Evolutionary conservation across 768 basidiomycete species (phyloP), one percentile per base, ranked within the genome.

Genomic region (Candolleomyces aberdarensis): DNA sequence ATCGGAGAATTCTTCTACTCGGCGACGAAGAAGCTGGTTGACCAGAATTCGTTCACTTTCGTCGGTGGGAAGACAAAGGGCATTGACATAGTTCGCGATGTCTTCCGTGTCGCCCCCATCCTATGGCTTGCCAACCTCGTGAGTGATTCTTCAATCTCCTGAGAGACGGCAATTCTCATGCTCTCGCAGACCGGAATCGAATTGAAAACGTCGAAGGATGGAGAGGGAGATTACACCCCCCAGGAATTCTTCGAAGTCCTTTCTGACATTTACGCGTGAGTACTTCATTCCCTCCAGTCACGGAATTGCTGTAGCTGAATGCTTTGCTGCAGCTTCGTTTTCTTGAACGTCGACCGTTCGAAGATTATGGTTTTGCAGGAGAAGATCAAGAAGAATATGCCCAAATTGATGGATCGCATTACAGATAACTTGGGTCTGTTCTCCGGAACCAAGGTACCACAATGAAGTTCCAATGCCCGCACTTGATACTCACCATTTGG

Each of bases 121-220:
- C 72, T 83, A 62, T 94, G 91, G 89, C 84, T 80, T 31, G 86
- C 89, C 4, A 85, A 91, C 51, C 74, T 94, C 39, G 92, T 92
- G 62, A 51, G 86, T 77, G 36, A 8, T 3, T 19, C 10, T 15
- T 1, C 44, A 1, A 20, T 43, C 8, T 44, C n/a, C 47, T 50
- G 15, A 22, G 1, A 22, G 20, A 36, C 6, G 57, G 36, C 50
- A 62, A 32, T 44, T 50, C 60, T 41, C 19, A 54, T 54, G 29
- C 14, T 57, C 32, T 54, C 17, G 5, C 65, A 92, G 91, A 87
- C 86, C 59, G 90, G 90, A 14, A 85, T 94, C 60, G 71, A 77
- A n/a, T 75, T 93, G 58, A 91, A 88, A 74, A 83, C 81, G 2
- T 80, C 80, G 56, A 65, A 79, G 3, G 69, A 80, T 14, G 76